Conservation (phyloP, 495 filamentous ascomycete species). For the Aspergillus carlsbadensis region DNA sequence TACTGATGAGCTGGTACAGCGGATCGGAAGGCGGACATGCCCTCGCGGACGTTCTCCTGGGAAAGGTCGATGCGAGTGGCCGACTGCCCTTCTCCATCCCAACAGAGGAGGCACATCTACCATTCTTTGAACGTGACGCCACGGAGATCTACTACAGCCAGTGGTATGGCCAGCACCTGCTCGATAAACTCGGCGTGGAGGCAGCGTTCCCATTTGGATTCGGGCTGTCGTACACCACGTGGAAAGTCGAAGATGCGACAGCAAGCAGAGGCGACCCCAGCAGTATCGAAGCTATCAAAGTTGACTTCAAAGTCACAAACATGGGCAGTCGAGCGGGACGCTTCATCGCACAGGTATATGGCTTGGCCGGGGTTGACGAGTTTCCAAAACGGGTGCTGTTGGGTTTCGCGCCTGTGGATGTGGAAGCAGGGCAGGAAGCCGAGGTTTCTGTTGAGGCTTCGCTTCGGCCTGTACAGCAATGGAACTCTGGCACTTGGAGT, state of each 20-base stretch:
- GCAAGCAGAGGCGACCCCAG: background rate
- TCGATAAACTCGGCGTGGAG: slow-evolving; percentile 17
- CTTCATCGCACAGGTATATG: slow-evolving; percentile 15
- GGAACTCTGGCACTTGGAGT: background rate
- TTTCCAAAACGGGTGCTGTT: slow-evolving; percentile 11
- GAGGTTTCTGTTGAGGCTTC: background rate
- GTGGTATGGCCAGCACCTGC: slow-evolving; percentile 19
- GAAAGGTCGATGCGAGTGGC: slow-evolving; percentile 14
- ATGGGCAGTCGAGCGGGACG: slow-evolving; percentile 2
- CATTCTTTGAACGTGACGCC: slow-evolving; percentile 19
- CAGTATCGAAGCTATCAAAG: too few species aligned
- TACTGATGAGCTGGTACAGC: slow-evolving; percentile 24
- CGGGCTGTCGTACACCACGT: slow-evolving; percentile 72
- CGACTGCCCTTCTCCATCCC: slow-evolving; percentile 16
- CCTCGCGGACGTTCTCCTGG: slow-evolving; percentile 15
- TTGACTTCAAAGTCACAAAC: background rate
- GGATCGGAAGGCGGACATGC: slow-evolving; percentile 16
- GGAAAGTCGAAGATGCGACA: slow-evolving; percentile 22
- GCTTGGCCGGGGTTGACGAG: background rate
- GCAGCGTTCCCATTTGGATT: slow-evolving; percentile 52
- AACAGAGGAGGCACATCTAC: slow-evolving; percentile 19
- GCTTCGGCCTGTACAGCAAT: slow-evolving; percentile 12
- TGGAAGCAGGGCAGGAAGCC: background rate
- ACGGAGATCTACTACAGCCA: slow-evolving; percentile 17
- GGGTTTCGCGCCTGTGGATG: slow-evolving; percentile 9